phyloP scores from a whole-genome alignment of 768 basidiomycete genomes.

The Lentinula sp. region DNA sequence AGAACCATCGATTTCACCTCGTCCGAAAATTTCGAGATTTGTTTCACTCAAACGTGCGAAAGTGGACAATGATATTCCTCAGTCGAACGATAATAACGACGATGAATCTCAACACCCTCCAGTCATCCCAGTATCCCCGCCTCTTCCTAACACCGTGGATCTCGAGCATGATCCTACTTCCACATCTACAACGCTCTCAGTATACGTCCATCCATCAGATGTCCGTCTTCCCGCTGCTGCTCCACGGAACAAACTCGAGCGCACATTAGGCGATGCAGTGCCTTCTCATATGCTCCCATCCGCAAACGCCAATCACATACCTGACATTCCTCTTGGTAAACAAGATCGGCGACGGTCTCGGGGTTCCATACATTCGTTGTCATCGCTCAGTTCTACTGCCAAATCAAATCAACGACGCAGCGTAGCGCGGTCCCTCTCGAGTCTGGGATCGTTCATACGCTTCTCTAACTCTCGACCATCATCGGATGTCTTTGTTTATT shows the following conservation, averaged over 20 bases:
- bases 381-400: background rate
- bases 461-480: background rate
- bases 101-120: background rate
- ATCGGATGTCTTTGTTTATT: background rate
- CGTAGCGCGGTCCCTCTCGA: background rate
- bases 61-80: background rate
- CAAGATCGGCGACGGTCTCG: background rate
- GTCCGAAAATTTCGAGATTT: background rate
- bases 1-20: too few relatives aligned
- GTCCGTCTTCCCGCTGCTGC: background rate
- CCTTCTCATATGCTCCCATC: background rate
- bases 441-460: slow-evolving; percentile 1
- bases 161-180: background rate
- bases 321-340: background rate
- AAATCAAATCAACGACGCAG: slow-evolving; percentile 1
- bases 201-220: background rate
- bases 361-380: background rate
- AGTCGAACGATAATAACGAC: background rate
- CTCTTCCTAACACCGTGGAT: background rate
- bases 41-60: background rate
- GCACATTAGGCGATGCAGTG: background rate
- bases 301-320: background rate
- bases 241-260: background rate
- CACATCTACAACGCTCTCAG: background rate
- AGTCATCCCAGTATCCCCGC: background rate